Conservation (phyloP, 176 grass and related monocot genomes). For the Carex parvula region DNA sequence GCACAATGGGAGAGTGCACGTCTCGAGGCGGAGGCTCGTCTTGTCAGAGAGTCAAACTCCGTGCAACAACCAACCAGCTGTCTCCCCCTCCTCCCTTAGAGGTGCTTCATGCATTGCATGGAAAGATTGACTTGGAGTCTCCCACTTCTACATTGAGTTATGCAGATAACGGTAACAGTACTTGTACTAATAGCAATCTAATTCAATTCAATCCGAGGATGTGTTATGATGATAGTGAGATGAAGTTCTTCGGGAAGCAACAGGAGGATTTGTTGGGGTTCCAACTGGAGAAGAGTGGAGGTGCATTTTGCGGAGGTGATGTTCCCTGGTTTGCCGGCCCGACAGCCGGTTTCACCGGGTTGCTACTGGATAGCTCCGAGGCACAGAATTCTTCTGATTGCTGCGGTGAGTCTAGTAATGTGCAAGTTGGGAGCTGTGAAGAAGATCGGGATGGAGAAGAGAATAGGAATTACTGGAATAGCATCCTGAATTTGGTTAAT, state of each 20-base stretch:
- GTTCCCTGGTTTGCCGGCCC: conserved; percentile 43
- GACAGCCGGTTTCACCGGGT: conserved; percentile 49
- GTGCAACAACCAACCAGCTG: conserved; percentile 30
- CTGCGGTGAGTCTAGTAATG: conserved; percentile 63
- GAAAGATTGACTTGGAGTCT: conserved; percentile 65
- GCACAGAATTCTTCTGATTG: conserved; percentile 47
- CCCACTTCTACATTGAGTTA: conserved; percentile 86
- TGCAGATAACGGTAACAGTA: conserved; percentile 40
- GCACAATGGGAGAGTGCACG: conserved; percentile 99
- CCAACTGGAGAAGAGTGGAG: conserved; percentile 34
- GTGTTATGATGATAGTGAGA: conserved; percentile 42
- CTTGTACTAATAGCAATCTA: conserved; percentile 20
- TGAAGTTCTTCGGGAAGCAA: conserved; percentile 58
- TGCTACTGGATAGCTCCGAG: conserved; percentile 55
- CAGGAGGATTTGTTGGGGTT: conserved; percentile 26
- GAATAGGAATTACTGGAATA: conserved; percentile 86
- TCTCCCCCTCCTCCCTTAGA: conserved; percentile 39
- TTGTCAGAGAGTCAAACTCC: conserved; percentile 66
- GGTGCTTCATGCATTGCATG: conserved; percentile 50
- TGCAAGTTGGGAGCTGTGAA: conserved; percentile 30
- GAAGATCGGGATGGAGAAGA: conserved; percentile 51
- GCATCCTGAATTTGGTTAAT: conserved; percentile 70
- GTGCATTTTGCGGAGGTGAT: conserved; percentile 34
- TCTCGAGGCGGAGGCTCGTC: conserved; percentile 82
- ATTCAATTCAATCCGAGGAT: conserved; percentile 29